Base-by-base conservation (phyloP, 257 asterid species). In the Paraleonurus japonicus region DNA sequence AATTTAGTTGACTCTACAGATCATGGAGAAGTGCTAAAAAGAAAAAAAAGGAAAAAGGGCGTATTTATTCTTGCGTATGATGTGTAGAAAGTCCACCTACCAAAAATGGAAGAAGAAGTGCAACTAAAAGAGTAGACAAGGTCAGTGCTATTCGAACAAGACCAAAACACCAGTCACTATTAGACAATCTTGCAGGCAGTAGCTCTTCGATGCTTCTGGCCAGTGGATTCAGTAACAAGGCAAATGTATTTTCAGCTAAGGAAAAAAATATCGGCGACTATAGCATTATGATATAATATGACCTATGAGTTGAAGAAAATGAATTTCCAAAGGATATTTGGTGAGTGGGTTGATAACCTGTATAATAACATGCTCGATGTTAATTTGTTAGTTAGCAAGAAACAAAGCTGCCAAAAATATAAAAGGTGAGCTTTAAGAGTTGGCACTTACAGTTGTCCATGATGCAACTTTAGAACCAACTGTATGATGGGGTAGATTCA, bases 261-360 rank as follows among this genome's bases (percentile, higher is more conserved):
- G 92, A 85, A 77, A 35, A 43, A 11, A 41, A 17, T 11, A 60
- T 65, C 19, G 35, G 41, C 0, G 37, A 55, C 5, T 39, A 37
- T 41, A 37, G 35, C 6, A 27, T 8, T 10, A 37, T 43, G 32
- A 53, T 10, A 33, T 15, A 23, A 23, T 22, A 32, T 20, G 28
- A 23, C n/a, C 11, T 1, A 2, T 45, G 53, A 45, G 53, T 5
- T 45, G 43, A 59, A 20, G 17, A 71, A 68, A 75, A 57, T 20
- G 45, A 45, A 70, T 45, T 41, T 41, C 12, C 6, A 10, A 73
- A 90, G 97, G 96, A 93, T 93, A 93, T 89, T 93, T 93, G 76
- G 90, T 81, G 58, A 93, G 79, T 37, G 98, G 98, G 79, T 74
- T 85, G 82, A 90, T 39, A 53, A 93, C 93, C 98, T 93, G 96